Base-by-base conservation (phyloP, 2,329 filamentous ascomycete genomes). In the Claviceps digitariae region DNA sequence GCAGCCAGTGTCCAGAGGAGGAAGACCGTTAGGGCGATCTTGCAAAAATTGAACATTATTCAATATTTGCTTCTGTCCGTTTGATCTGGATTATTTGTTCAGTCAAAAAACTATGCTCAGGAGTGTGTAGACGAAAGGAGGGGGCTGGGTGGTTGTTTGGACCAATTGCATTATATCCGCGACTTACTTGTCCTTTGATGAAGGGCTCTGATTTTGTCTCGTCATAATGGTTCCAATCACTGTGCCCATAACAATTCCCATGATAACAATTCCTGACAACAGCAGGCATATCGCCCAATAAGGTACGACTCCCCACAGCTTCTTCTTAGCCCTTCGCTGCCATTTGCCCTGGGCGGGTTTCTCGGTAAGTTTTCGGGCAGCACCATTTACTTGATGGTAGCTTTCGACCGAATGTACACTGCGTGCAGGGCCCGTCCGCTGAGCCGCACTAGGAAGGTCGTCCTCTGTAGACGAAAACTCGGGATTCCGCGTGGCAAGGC, bases 281-380 rank as follows among this genome's bases (percentile, higher is more conserved):
- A 76, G 64, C 13, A 84, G 63, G 47, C 73, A 73, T 31, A 84
- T 71, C 1, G 77, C 79, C 81, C 81, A 84, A 54, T 78, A 77
- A 0, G 81, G 81, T 21, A 84, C 67, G 21, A 83, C 71, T 6
- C 78, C 78, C 62, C 77, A 81, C 4, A 81, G 61, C 57, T 76
- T 80, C 61, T 71, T 74, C 61, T 71, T 76, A 12, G 78, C 79
- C 47, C 72, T 67, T 12, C 64, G 60, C 62, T 81, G 74, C 76
- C 79, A 82, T 57, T 74, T 78, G 23, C 67, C 62, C 4, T 67
- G 64, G 9, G 65, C 58, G 17, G 69, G 67, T 60, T 83, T 79
- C 61, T 83, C 74, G 1, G 70, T 68, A 15, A 71, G 57, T 23
- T 58, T 64, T 17, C 64, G 62, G 3, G 76, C 74, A 5, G 74